Conservation (phyloP, 352 stramenopile species). For the Phytophthora pinifolia region DNA sequence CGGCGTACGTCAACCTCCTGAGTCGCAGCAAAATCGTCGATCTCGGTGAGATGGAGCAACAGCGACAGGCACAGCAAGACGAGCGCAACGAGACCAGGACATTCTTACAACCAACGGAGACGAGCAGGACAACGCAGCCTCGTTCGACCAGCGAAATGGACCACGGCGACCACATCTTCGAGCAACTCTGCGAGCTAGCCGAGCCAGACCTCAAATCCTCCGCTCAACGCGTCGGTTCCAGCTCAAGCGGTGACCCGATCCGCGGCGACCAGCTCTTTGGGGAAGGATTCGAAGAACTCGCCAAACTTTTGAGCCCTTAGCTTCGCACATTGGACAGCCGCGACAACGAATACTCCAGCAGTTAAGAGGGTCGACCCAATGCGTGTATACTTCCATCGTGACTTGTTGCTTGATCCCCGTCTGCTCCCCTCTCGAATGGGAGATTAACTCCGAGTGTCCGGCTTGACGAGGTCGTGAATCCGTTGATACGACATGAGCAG, state of each 20-base stretch:
- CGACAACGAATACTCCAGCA: slow-evolving; percentile 1
- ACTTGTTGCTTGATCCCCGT: slow-evolving; percentile 1
- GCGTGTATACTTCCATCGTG: slow-evolving; percentile 6
- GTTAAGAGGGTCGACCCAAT: slow-evolving; percentile 7
- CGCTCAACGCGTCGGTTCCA: not conserved
- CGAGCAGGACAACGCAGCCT: slow-evolving; percentile 4
- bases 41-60: slow-evolving; percentile 45
- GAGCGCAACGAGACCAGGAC: slow-evolving; percentile 26
- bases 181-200: slow-evolving; percentile 76
- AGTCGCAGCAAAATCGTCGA: slow-evolving; percentile 83
- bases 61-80: slow-evolving; percentile 38
- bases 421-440: not conserved
- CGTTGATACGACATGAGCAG: slow-evolving; percentile 84
- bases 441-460: slow-evolving; percentile 39
- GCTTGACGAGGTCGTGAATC: slow-evolving; percentile 77
- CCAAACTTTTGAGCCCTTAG: slow-evolving; percentile 47
- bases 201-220: slow-evolving; percentile 64
- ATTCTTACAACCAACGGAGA: slow-evolving; percentile 25
- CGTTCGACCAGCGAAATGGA: slow-evolving; percentile 38
- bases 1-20: slow-evolving; percentile 77
- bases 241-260: slow-evolving; percentile 8
- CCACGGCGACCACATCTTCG: slow-evolving; percentile 71
- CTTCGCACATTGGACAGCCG: not conserved
- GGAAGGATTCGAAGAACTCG: slow-evolving; percentile 49
- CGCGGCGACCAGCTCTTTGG: slow-evolving; percentile 43